These are phyloP conservation scores for Trichoderma polysporum DNA, from an alignment of 2,329 filamentous ascomycete genomes.

Conservation along the genomic window DNA sequence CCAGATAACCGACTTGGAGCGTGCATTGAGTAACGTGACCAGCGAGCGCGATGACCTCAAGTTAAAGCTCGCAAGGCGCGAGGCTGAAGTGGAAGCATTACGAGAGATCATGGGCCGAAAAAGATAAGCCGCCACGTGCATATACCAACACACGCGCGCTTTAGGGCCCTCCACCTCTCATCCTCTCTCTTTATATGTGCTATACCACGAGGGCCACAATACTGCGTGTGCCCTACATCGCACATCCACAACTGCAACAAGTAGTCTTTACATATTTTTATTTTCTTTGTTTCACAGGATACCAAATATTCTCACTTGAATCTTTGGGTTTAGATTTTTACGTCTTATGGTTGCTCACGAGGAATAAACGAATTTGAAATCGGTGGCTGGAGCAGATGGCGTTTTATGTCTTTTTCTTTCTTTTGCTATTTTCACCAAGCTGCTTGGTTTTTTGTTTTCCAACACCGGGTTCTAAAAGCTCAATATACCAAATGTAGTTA, in stretches of 20 bases:
- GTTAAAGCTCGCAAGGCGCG: slow-evolving; percentile 60
- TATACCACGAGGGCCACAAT: neutral
- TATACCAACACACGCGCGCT: neutral
- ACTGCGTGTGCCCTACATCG: neutral
- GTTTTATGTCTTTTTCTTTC: neutral
- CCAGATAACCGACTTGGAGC: slow-evolving; percentile 61
- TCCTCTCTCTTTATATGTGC: neutral
- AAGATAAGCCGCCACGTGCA: slow-evolving; percentile 21
- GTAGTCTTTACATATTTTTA: neutral
- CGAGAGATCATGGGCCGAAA: slow-evolving; percentile 47
- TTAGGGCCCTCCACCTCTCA: neutral
- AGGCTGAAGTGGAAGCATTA: slow-evolving; percentile 64
- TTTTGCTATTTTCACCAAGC: neutral
- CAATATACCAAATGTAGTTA: neutral
- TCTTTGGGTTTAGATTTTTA: slow-evolving; percentile 7
- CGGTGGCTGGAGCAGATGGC: neutral
- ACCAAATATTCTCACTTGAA: neutral
- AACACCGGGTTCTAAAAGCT: neutral
- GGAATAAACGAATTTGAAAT: neutral
- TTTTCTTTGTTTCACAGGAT: neutral
- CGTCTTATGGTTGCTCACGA: neutral
- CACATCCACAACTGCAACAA: neutral
- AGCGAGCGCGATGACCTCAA: slow-evolving; percentile 63
- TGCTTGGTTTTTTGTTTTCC: neutral
- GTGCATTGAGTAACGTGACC: slow-evolving; percentile 56